Conservation (phyloP, 345 rosid genomes). For the thale cress (Arabidopsis thaliana) region TAIR10.1 NC_003075.7:7967001-7967500, state of each 20-base stretch:
- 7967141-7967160: conserved; percentile 16
- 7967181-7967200: conserved; percentile 55
- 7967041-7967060: neutral
- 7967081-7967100: conserved; percentile 14
- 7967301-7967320: neutral
- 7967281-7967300: conserved; percentile 67
- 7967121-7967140: conserved; percentile 12
- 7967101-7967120: neutral
- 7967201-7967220: conserved; percentile 74
- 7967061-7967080: conserved; percentile 22
- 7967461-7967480: conserved; percentile 86
- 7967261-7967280: conserved; percentile 94
- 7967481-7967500: conserved; percentile 40
- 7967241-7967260: conserved; percentile 88
- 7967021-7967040: conserved; percentile 4
- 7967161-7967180: conserved; percentile 37
- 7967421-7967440: conserved; percentile 98
- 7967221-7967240: conserved; percentile 75
- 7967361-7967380: neutral
- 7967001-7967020: neutral
- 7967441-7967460: conserved; percentile 89
- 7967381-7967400: conserved; percentile 53
- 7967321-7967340: neutral
- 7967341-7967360: neutral
- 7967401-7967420: conserved; percentile 84